phyloP scores from a whole-genome alignment of 768 basidiomycete species.

The Tubosaeta brunneosetosa region DNA sequence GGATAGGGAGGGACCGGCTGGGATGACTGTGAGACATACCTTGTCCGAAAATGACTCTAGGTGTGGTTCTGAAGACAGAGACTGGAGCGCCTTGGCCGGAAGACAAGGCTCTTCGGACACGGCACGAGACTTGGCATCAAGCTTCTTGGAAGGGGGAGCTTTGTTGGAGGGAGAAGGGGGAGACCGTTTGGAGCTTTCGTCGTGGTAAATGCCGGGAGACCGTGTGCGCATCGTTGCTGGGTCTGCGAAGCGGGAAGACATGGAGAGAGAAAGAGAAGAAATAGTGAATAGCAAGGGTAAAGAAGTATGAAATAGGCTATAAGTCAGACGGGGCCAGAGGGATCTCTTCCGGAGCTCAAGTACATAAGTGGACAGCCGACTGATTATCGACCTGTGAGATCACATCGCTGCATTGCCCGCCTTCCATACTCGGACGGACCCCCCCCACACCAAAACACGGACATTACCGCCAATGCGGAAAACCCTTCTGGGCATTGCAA shows the following conservation, averaged over 20 bases:
- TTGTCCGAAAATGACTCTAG: conserved; percentile 24
- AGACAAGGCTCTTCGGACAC: conserved; percentile 25
- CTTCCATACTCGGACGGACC: conserved; percentile 16
- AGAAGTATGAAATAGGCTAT: conserved; percentile 23
- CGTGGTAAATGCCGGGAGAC: conserved; percentile 25
- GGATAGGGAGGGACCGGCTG: background rate
- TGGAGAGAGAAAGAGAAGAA: conserved; percentile 3
- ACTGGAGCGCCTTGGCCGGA: conserved; percentile 7
- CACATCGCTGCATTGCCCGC: conserved; percentile 22
- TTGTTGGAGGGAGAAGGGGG: conserved; percentile 33
- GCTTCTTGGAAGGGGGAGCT: conserved; percentile 27
- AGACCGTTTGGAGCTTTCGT: conserved; percentile 26
- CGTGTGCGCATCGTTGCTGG: conserved; percentile 26
- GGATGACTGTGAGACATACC: conserved; percentile 16
- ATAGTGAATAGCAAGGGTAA: conserved; percentile 10
- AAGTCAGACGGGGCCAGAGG: conserved; percentile 21
- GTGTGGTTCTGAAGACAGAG: conserved; percentile 11
- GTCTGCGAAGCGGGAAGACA: conserved; percentile 29
- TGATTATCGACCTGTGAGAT: conserved; percentile 30
- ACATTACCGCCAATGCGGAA: conserved; percentile 15
- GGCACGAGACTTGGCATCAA: conserved; percentile 28
- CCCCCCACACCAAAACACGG: conserved; percentile 2
- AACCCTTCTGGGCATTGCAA: conserved; percentile 25
- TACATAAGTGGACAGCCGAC: conserved; percentile 30
- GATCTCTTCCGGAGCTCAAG: conserved; percentile 20